Base-by-base conservation (phyloP, 805 yeast genomes). In the Wickerhamomyces rabaulensis region DNA sequence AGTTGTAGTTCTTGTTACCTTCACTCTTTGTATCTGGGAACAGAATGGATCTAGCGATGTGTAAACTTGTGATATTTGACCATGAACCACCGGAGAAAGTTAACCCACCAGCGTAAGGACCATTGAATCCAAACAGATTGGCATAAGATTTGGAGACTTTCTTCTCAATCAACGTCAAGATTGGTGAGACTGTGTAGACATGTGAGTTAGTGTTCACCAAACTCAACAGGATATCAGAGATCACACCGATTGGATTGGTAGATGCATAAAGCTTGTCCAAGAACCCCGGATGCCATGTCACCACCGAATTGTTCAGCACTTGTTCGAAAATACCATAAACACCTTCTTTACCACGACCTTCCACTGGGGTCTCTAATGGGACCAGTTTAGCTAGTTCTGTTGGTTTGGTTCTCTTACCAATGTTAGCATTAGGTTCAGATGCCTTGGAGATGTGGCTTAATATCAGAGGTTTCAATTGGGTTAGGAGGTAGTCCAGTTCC, bases 11-110 rank as follows among this genome's bases (percentile, higher is more conserved):
- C 0, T 58, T 64, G 56, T 79, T 83, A 0, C 96, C 96, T 1
- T 68, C 49, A 1, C 66, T 58, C 56, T 82, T 85, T 0, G 95
- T 84, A 9, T 83, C 84, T 0, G 95, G 95, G 57, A 58, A 84
- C 50, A 74, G 62, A 36, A 74, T 65, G 38, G 84, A 71, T 54
- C 95, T 70, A 0, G 96, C 96, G 59, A 82, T 80, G 52, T 86
- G 91, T 66, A 88, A 58, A 48, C 87, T 78, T 3, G 94, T 87
- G 44, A 84, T 76, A 63, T 87, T 87, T 8, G 95, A 85, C 82
- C 90, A 87, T 5, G 92, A 83, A 0, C 96, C 96, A 17, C 96
- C 96, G 19, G 89, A 76, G 61, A 87, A 85, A 0, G 96, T 88
- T 53, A 88, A 67, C 0, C 96, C 96, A 22, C 95, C 96, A 40